Percentiles rank a stretch among this genome's conserved stretches.
Conservation (phyloP, 2,329 filamentous ascomycete species). For the Herpotrichia juniperi region DNA sequence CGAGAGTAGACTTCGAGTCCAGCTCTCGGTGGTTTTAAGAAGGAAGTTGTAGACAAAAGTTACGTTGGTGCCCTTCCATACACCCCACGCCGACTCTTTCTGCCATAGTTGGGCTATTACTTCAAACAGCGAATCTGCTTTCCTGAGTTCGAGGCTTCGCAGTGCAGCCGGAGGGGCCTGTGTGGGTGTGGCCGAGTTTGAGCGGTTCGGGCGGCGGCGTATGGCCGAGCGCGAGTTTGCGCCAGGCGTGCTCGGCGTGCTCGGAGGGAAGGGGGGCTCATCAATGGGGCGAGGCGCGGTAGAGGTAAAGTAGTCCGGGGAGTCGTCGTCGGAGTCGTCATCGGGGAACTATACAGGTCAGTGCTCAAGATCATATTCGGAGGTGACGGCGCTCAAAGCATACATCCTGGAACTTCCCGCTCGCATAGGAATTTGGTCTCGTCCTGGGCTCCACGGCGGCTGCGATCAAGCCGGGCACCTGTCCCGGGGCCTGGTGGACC, state of each 20-base stretch:
- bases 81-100: slow-evolving; percentile 86
- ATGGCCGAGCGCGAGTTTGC: slow-evolving; percentile 45
- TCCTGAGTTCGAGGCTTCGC: slow-evolving; percentile 73
- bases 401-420: slow-evolving; percentile 44
- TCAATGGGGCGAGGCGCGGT: slow-evolving; percentile 61
- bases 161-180: slow-evolving; percentile 49
- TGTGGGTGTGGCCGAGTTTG: slow-evolving; percentile 44
- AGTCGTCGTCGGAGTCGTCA: slow-evolving; percentile 74
- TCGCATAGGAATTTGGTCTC: slow-evolving; percentile 38
- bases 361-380: slow-evolving; percentile 19
- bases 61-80: slow-evolving; percentile 92
- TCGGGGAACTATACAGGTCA: slow-evolving; percentile 51
- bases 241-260: slow-evolving; percentile 39
- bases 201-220: slow-evolving; percentile 41
- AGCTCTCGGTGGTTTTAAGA: slow-evolving; percentile 86
- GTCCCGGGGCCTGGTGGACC: slow-evolving; percentile 61
- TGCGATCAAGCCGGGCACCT: slow-evolving; percentile 26
- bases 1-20: slow-evolving; percentile 87
- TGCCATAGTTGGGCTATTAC: slow-evolving; percentile 88
- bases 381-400: slow-evolving; percentile 1
- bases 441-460: slow-evolving; percentile 29
- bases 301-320: slow-evolving; percentile 81
- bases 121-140: slow-evolving; percentile 81
- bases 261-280: slow-evolving; percentile 27
- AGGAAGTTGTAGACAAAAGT: slow-evolving; percentile 92